phyloP scores from a whole-genome alignment of 352 stramenopile species.

The Thalassiosira oceanica region DNA sequence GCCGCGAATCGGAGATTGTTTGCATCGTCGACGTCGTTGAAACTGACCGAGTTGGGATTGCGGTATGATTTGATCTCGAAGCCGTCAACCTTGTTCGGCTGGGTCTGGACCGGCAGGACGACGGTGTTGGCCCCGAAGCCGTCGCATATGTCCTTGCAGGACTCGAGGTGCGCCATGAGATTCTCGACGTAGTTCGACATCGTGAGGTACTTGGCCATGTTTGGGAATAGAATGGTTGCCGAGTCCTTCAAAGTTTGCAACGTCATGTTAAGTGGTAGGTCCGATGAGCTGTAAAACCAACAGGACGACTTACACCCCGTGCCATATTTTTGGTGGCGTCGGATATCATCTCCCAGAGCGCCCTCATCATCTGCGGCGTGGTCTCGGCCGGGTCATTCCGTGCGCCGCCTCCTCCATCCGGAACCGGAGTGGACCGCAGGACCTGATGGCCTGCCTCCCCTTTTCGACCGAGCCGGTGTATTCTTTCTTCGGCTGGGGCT shows the following conservation, averaged over 20 bases:
- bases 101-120: slow-evolving; percentile 35
- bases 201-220: slow-evolving; percentile 57
- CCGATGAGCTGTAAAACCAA: neutral
- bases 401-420: no score
- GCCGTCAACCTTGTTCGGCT: slow-evolving; percentile 27
- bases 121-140: slow-evolving; percentile 70
- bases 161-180: slow-evolving; percentile 70
- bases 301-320: slow-evolving; percentile 51
- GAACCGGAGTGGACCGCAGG: no score
- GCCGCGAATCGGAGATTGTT: slow-evolving; percentile 61
- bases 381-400: slow-evolving; percentile 33
- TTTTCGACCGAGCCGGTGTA: no score
- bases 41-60: slow-evolving; percentile 38
- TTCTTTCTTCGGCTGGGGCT: no score
- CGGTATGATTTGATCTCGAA: slow-evolving; percentile 73
- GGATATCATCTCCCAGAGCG: slow-evolving; percentile 64
- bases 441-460: no score
- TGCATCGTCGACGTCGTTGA: slow-evolving; percentile 15
- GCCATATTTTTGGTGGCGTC: slow-evolving; percentile 51
- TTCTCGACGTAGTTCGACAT: slow-evolving; percentile 54
- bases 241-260: slow-evolving; percentile 53
- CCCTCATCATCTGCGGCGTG: slow-evolving; percentile 60
- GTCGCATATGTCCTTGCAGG: slow-evolving; percentile 79
- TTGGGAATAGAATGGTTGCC: slow-evolving; percentile 60
- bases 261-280: neutral